A percentile compares a stretch with the other conserved stretches of the same genome.
These are phyloP conservation scores for Cokeromyces recurvatus DNA, from an alignment of 371 early-diverging fungal species.

Conservation along the genomic window DNA sequence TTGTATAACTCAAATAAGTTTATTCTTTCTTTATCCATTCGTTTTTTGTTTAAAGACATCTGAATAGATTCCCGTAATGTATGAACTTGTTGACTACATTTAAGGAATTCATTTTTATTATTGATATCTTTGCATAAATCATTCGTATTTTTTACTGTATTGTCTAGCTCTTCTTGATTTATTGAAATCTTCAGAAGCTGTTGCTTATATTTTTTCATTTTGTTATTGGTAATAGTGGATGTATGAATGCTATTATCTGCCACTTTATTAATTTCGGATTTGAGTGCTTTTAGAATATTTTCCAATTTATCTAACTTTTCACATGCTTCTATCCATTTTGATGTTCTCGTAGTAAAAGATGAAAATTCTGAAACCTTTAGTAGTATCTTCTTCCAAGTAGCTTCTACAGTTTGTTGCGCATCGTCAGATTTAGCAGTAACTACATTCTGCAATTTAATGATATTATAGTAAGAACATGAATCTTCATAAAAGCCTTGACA, in stretches of 20 bases:
- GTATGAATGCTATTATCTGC: background rate
- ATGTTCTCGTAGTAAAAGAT: slow-evolving; percentile 12
- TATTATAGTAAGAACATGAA: slow-evolving; percentile 29
- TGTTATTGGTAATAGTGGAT: slow-evolving; percentile 2
- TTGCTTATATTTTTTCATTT: slow-evolving; percentile 14
- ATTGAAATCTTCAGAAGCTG: slow-evolving; percentile 7
- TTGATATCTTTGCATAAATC: slow-evolving; percentile 15
- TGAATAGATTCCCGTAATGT: slow-evolving; percentile 3
- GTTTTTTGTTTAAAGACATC: slow-evolving; percentile 14
- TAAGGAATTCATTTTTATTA: slow-evolving; percentile 16
- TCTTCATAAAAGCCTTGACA: slow-evolving; percentile 44
- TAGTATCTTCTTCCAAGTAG: slow-evolving; percentile 14
- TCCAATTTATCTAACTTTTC: slow-evolving; percentile 18
- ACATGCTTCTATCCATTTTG: slow-evolving; percentile 22
- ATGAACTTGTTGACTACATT: slow-evolving; percentile 6
- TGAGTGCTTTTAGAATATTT: slow-evolving; percentile 1
- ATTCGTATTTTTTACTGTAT: slow-evolving; percentile 10
- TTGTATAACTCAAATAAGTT: slow-evolving; percentile 15
- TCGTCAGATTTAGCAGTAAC: slow-evolving; percentile 11
- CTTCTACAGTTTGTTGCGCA: slow-evolving; percentile 22
- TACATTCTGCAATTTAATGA: slow-evolving; percentile 25
- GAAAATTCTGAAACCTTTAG: slow-evolving; percentile 4
- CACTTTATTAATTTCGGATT: slow-evolving; percentile 12
- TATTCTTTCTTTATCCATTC: slow-evolving; percentile 24
- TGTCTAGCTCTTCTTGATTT: slow-evolving; percentile 16